Evolutionary conservation across 805 yeast genomes (phyloP).

Genomic region (Wickerhamomyces alni): DNA sequence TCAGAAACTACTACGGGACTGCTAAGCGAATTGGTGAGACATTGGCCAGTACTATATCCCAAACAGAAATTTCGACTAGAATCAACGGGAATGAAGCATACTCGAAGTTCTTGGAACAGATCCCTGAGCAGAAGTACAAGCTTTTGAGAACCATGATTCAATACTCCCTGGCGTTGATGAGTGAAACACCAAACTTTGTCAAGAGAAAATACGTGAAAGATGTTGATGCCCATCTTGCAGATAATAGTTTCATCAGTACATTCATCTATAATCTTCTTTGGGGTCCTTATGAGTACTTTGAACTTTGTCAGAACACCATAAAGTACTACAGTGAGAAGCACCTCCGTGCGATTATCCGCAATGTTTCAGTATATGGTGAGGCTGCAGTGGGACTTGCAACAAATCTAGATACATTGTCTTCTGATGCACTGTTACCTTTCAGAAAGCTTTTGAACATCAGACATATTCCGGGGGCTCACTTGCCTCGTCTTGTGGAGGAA

Average conservation of each 20-base stretch:
- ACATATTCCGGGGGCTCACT: too few species aligned
- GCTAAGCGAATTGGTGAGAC: constrained; percentile 1
- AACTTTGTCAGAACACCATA: constrained; percentile 1
- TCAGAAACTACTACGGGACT: neutral
- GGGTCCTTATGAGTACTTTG: constrained; percentile 3
- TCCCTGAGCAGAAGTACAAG: constrained; percentile 33
- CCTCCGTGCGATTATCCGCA: constrained; percentile 1
- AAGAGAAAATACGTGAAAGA: neutral
- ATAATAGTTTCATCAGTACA: constrained; percentile 4
- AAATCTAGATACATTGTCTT: neutral
- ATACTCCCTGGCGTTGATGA: constrained; percentile 4
- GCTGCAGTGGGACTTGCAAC: neutral
- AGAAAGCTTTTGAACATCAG: constrained; percentile 3
- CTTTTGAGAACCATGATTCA: constrained; percentile 27
- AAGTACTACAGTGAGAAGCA: constrained; percentile 7
- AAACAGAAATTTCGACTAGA: constrained; percentile 56
- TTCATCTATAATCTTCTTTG: constrained; percentile 6
- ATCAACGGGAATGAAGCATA: constrained; percentile 32
- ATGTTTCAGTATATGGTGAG: neutral
- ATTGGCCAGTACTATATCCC: constrained; percentile 46
- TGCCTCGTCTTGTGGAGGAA: too few species aligned
- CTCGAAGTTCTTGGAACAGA: constrained; percentile 24
- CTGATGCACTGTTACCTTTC: neutral
- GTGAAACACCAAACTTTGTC: constrained; percentile 4
- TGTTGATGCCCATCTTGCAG: neutral